Conservation (phyloP, 179 eudicot genomes). For the Drosera spatulata region DNA sequence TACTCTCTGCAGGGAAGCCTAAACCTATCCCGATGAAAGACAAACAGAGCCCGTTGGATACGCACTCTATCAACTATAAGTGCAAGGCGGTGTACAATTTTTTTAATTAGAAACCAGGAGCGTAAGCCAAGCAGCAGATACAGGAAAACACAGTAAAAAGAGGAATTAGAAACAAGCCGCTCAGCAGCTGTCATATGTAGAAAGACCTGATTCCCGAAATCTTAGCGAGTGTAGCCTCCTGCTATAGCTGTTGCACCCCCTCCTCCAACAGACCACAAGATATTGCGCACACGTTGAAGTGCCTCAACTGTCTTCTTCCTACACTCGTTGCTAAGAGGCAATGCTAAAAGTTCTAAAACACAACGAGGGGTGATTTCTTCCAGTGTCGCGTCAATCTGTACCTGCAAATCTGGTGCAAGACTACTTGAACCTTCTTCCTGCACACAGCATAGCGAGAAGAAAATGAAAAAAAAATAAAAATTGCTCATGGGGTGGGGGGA, state of each 20-base stretch:
- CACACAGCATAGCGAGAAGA: too few species aligned
- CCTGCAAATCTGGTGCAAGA: slow-evolving; percentile 89
- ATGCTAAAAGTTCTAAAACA: slow-evolving; percentile 81
- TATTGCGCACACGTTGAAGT: slow-evolving; percentile 88
- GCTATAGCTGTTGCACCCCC: slow-evolving; percentile 93
- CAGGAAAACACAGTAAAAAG: too few species aligned
- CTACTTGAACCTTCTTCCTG: slow-evolving; percentile 99
- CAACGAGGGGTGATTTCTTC: slow-evolving; percentile 91
- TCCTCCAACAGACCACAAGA: slow-evolving; percentile 97
- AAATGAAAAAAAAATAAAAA: too few species aligned
- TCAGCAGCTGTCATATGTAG: slow-evolving; percentile 85
- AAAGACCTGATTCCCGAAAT: slow-evolving; percentile 91
- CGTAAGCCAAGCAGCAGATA: background rate
- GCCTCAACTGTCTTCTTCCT: slow-evolving; percentile 71
- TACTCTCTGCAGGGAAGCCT: too few species aligned
- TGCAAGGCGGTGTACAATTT: background rate
- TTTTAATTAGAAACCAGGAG: too few species aligned
- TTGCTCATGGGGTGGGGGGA: too few species aligned
- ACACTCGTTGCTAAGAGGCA: slow-evolving; percentile 65
- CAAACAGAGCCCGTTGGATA: too few species aligned
- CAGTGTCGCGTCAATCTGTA: slow-evolving; percentile 89
- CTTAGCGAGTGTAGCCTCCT: slow-evolving; percentile 89
- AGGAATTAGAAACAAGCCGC: slow-evolving; percentile 37
- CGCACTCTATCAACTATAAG: too few species aligned
- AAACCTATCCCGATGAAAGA: too few species aligned